Base-by-base conservation (phyloP, 208 protist genomes). In the Trypanosoma conorhini region DNA sequence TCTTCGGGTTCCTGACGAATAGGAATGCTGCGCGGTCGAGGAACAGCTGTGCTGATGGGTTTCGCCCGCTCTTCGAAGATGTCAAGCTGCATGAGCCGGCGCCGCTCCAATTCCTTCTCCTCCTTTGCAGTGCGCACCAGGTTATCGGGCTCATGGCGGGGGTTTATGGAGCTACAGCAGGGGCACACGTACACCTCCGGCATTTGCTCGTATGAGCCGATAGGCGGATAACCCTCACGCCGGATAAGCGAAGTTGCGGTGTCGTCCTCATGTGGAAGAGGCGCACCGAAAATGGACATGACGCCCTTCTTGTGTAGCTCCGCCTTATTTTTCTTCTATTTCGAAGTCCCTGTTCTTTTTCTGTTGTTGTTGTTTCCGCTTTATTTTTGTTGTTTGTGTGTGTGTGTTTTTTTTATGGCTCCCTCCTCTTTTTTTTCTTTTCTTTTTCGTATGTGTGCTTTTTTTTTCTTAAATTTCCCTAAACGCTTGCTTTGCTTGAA, bases 11-110 rank as follows among this genome's bases (percentile, higher is more conserved):
- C 70, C 62, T 79, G 72, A 17, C 67, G 65, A 21, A 67, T 31
- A 26, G 73, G 72, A 72, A 79, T 85, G 1, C 46, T 46, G 62
- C 87, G 85, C 59, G 82, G 80, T 22, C 74, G 81, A 46, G 57
- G 64, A 17, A 74, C 50, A 13, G 60, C 63, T 5, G 58, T 79
- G 24, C 77, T 81, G 33, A 90, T 68, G 46, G 88, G 86, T 31
- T 81, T 82, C 21, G 91, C 91, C 35, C 91, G 87, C 68, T 96
- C 91, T 12, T 96, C 91, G 67, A 93, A 92, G n/a, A 96, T 76
- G 68, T 96, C 88, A n/a, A 93, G 74, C 70, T 96, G 91, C 74
- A 96, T 68, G 26, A 93, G 59, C 40, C 79, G 76, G 22, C 88
- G 86, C 35, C 72, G 78, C 56, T 89, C 88, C 13, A 76, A 57